Percentiles rank a stretch among this genome's conserved stretches.
Conservation (phyloP, 345 rosid species). For the Gossypium thurberi region DNA sequence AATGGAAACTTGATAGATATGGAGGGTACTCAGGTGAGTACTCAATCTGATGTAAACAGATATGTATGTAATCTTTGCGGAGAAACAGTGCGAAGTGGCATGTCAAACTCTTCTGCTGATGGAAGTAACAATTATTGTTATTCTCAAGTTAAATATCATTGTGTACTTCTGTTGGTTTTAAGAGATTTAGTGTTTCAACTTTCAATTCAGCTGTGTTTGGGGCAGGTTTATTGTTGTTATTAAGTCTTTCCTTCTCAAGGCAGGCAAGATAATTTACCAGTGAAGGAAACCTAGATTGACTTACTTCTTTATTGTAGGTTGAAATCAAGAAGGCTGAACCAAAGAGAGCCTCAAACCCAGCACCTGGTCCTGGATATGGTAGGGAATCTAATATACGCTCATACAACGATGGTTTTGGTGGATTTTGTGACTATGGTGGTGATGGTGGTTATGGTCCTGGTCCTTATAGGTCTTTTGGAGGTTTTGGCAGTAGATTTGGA, state of each 20-base stretch:
- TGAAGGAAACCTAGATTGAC: conserved; percentile 25
- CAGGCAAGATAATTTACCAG: conserved; percentile 11
- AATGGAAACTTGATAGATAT: conserved; percentile 91
- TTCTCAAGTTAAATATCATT: neutral
- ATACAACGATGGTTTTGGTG: conserved; percentile 21
- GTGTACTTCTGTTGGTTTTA: neutral
- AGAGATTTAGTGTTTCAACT: neutral
- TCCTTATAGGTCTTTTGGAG: conserved; percentile 23
- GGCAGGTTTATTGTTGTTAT: neutral
- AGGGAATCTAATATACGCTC: conserved; percentile 24
- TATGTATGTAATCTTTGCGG: neutral
- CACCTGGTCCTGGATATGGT: conserved; percentile 26
- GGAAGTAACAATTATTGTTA: neutral
- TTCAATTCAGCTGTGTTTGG: conserved; percentile 1
- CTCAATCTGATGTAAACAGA: neutral
- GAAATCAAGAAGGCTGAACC: conserved; percentile 33
- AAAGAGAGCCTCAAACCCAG: conserved; percentile 23
- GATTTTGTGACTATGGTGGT: neutral
- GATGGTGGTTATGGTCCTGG: conserved; percentile 17
- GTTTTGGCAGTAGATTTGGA: conserved; percentile 20
- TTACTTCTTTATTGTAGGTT: conserved; percentile 27
- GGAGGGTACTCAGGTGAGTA: conserved; percentile 27
- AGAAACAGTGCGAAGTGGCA: neutral
- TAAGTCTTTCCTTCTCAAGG: neutral
- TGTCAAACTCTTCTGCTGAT: neutral